phyloP scores from a whole-genome alignment of 768 basidiomycete species.

The Podaxis pistillaris region DNA sequence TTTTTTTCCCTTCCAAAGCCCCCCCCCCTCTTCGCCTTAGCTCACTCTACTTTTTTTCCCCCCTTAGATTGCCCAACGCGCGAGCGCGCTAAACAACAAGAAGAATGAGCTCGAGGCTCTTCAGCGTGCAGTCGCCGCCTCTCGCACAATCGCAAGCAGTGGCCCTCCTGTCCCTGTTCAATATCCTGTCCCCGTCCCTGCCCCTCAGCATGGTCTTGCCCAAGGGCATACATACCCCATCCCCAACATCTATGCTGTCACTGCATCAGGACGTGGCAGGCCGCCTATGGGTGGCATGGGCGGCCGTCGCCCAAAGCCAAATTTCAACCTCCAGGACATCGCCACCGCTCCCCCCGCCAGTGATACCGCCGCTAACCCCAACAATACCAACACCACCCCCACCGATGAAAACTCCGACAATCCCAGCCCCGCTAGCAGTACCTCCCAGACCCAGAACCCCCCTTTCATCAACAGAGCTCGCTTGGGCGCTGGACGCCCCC shows the following conservation, averaged over 20 bases:
- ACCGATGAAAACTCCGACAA: neutral
- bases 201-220: conserved; percentile 20
- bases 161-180: neutral
- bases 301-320: conserved; percentile 49
- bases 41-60: neutral
- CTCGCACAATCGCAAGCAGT: neutral
- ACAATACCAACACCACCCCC: neutral
- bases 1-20: neutral
- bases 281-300: conserved; percentile 31
- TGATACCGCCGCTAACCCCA: neutral
- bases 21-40: neutral
- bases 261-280: conserved; percentile 7
- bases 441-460: conserved; percentile 1
- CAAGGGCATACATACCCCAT: conserved; percentile 6
- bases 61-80: conserved; percentile 15
- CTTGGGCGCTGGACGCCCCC: conserved; percentile 53
- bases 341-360: neutral
- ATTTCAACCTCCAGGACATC: conserved; percentile 65
- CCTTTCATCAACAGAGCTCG: conserved; percentile 6
- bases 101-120: conserved; percentile 13
- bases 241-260: conserved; percentile 22
- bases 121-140: conserved; percentile 10
- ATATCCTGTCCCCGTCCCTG: conserved; percentile 31
- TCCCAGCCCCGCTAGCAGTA: neutral
- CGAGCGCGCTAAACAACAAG: conserved; percentile 10